These are phyloP conservation scores for Zopfia rhizophila DNA, from an alignment of 2,329 filamentous ascomycete species.

Conservation along the genomic window DNA sequence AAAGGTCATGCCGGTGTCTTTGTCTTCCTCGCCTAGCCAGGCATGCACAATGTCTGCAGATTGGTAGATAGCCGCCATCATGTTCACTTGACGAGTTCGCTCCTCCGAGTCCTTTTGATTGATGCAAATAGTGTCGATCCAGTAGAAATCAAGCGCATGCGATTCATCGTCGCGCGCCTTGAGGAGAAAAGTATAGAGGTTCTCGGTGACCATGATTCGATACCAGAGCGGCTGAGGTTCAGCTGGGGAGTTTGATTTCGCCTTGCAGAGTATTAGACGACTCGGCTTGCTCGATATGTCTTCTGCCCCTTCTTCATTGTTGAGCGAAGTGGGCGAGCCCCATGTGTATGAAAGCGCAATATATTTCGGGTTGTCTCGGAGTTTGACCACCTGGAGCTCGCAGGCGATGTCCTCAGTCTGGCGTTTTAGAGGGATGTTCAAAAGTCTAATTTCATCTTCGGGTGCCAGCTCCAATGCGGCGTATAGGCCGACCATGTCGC, in stretches of 20 bases:
- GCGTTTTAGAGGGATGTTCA: too few relatives aligned
- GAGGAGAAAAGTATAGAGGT: too few relatives aligned
- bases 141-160: slow-evolving; percentile 8
- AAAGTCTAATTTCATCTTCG: too few relatives aligned
- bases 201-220: slow-evolving; percentile 14
- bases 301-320: too few relatives aligned
- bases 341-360: slow-evolving; percentile 33
- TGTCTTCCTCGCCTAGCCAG: slow-evolving; percentile 26
- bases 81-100: slow-evolving; percentile 25
- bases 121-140: slow-evolving; percentile 30
- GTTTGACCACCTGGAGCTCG: slow-evolving; percentile 10
- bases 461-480: too few relatives aligned
- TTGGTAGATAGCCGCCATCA: slow-evolving; percentile 29
- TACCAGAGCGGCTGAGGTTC: too few relatives aligned
- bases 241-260: too few relatives aligned
- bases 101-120: slow-evolving; percentile 21
- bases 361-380: too few relatives aligned
- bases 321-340: too few relatives aligned
- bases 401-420: slow-evolving; percentile 12
- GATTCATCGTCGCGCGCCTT: background rate
- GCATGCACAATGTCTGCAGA: slow-evolving; percentile 16
- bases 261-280: too few relatives aligned
- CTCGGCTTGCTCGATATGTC: slow-evolving; percentile 9
- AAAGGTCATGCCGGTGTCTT: slow-evolving; percentile 6
- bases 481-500: too few relatives aligned